Conservation (phyloP, 441 rosid genomes). For the Eutrema salsugineum region DNA sequence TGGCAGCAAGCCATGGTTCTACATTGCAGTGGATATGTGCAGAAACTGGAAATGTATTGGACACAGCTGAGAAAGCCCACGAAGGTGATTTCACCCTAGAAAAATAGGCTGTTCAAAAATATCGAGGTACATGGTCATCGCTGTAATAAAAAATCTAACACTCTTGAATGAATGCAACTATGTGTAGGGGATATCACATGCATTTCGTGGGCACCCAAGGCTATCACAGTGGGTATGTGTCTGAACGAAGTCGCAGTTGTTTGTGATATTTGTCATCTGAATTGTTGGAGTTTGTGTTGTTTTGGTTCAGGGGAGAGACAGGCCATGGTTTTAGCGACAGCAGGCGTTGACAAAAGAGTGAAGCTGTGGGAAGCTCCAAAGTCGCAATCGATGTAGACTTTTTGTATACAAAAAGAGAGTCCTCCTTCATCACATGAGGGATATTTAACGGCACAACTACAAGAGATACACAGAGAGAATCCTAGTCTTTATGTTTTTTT, state of each 20-base stretch:
- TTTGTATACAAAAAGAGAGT: background rate
- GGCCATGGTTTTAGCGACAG: slow-evolving; percentile 60
- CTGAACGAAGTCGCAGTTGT: background rate
- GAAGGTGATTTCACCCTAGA: slow-evolving; percentile 49
- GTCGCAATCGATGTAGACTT: slow-evolving; percentile 7
- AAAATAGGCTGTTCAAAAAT: background rate
- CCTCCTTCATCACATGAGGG: background rate
- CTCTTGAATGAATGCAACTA: background rate
- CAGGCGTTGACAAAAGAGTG: slow-evolving; percentile 86
- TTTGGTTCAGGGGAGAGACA: slow-evolving; percentile 49
- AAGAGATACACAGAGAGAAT: background rate
- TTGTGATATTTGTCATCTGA: background rate
- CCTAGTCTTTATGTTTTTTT: background rate
- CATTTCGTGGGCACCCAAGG: slow-evolving; percentile 74
- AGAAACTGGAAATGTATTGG: slow-evolving; percentile 83
- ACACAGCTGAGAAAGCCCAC: slow-evolving; percentile 86
- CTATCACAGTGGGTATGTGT: slow-evolving; percentile 60
- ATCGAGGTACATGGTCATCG: background rate
- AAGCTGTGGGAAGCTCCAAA: slow-evolving; percentile 88
- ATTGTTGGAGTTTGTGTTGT: slow-evolving; percentile 9
- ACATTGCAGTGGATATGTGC: slow-evolving; percentile 82
- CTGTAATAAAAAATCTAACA: background rate
- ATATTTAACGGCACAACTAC: background rate
- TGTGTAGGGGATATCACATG: slow-evolving; percentile 82
- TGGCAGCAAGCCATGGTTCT: slow-evolving; percentile 79